Evolutionary conservation across 2,329 filamentous ascomycete genomes (phyloP).

Genomic region (Cercospora nicotianae): DNA sequence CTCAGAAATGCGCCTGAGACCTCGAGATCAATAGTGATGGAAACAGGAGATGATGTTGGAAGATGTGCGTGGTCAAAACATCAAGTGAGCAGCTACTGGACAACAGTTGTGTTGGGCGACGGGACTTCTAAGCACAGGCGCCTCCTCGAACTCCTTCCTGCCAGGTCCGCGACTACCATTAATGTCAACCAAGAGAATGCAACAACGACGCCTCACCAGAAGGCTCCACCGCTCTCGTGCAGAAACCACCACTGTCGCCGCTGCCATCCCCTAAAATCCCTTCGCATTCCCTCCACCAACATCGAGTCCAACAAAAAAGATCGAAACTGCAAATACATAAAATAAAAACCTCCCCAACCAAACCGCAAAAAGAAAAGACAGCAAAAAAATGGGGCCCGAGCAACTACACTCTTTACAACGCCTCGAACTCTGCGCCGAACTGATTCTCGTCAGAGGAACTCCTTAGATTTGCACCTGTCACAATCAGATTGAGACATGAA

Average conservation of each 20-base stretch:
- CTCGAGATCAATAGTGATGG: neutral
- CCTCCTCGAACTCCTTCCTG: neutral
- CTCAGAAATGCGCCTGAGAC: neutral
- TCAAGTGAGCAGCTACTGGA: neutral
- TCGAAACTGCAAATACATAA: neutral
- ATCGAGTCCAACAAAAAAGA: neutral
- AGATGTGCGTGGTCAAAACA: neutral
- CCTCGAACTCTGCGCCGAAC: neutral
- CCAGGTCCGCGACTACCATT: neutral
- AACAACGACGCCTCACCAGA: neutral
- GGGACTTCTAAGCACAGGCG: neutral
- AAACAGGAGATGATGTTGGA: neutral
- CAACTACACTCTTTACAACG: neutral
- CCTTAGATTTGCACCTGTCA: neutral
- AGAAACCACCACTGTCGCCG: neutral
- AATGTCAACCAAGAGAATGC: neutral
- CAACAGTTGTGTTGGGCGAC: neutral
- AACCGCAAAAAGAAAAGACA: neutral
- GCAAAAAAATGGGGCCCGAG: neutral
- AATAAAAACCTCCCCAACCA: neutral
- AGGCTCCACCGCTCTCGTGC: neutral
- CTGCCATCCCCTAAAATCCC: neutral
- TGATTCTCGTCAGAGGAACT: neutral
- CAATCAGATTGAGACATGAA: too few species aligned
- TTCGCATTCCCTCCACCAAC: neutral